Conservation (phyloP, 129 eudicot genomes). For the Ambrosia artemisiifolia region DNA sequence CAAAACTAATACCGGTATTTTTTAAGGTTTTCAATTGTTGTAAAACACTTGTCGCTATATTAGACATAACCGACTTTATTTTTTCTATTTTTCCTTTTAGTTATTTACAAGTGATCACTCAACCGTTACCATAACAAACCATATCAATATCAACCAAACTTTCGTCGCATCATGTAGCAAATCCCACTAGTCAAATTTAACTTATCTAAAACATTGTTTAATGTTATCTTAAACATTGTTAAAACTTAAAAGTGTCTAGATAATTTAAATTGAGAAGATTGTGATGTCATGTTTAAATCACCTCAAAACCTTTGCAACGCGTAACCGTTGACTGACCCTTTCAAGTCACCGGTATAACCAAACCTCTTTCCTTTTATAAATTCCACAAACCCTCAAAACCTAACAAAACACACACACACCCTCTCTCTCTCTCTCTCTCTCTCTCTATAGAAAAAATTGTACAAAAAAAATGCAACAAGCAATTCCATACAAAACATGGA, state of each 20-base stretch:
- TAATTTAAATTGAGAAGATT: background rate
- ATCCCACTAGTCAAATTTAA: too few relatives aligned
- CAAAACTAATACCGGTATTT: too few relatives aligned
- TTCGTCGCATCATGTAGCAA: too few relatives aligned
- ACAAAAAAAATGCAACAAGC: conserved; percentile 33
- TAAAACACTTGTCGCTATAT: too few relatives aligned
- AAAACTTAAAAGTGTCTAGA: background rate
- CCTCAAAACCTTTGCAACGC: conserved; percentile 21
- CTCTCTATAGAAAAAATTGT: background rate
- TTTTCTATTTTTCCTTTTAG: too few relatives aligned
- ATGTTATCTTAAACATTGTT: too few relatives aligned
- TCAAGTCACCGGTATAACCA: conserved; percentile 27
- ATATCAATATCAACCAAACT: too few relatives aligned
- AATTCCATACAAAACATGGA: conserved; percentile 35
- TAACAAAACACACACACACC: conserved; percentile 1
- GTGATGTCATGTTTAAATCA: conserved; percentile 21
- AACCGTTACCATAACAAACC: too few relatives aligned
- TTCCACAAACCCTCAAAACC: conserved; percentile 11
- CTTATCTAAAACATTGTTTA: too few relatives aligned
- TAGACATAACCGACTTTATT: too few relatives aligned
- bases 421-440: background rate
- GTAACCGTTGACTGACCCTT: conserved; percentile 43
- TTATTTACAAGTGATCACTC: too few relatives aligned
- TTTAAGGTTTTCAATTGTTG: too few relatives aligned
- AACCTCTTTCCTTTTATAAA: conserved; percentile 13